Evolutionary conservation across 192 early-diverging fungal genomes (phyloP), one percentile per base, ranked within the genome.

Genomic region (Coemansia sp.): DNA sequence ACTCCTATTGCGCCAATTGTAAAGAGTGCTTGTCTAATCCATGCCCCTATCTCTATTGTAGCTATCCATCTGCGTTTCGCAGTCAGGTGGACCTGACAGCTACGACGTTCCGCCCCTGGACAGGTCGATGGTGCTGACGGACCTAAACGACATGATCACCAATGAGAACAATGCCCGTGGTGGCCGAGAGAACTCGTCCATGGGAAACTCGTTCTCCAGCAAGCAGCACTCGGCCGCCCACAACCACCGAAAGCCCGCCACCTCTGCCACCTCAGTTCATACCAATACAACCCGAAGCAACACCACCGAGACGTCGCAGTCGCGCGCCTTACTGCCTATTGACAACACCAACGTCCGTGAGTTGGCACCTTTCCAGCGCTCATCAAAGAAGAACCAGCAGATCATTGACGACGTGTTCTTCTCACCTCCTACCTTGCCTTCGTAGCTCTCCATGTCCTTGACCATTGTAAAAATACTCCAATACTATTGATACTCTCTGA

Each of bases 321-420:
- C 80, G 65, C 76, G 76, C 60, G 80, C 75, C 15, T 67, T 84
- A 70, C 72, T 79, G 60, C 82, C 82, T 60, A 84, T 84, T n/a
- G 82, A 84, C 69, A 75, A 84, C 65, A 84, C 77, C 27, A 68
- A 84, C 44, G 41, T 84, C 53, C 77, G 74, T 34, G 82, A 84
- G 3, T 57, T 84, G 62, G 81, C 82, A n/a, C 82, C 82, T 8
- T 79, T 84, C 71, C 76, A 84, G 72, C 70, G 77, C 40, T 79
- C 82, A 29, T 75, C 81, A 22, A 75, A 70, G 58, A 84, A 79
- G 50, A 84, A 84, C 71, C 73, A 84, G 68, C 70, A 79, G 68
- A 84, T 84, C 40, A 65, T 84, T 20, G 78, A 84, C 68, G 71
- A 76, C 39, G 64, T 84, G 18, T 84, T 84, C 34, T 71, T 74